Percentiles rank a stretch among this genome's conserved stretches.
Conservation (phyloP, 2,329 filamentous ascomycete species). For the Alternaria atra region DNA sequence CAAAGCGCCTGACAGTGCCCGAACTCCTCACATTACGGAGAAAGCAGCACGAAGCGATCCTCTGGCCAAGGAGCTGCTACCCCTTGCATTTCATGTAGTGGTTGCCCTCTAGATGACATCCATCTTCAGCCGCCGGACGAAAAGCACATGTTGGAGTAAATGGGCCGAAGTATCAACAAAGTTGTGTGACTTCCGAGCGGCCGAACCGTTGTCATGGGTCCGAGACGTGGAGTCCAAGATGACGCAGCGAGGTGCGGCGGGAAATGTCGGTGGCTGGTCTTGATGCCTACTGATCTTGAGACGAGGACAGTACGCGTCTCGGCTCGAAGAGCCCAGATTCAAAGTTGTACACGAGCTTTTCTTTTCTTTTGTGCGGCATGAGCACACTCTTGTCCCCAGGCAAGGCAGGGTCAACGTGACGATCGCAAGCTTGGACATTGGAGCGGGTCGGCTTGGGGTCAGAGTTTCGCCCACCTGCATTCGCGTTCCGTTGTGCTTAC, state of each 20-base stretch:
- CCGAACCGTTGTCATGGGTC: constrained; percentile 22
- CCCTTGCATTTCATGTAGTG: constrained; percentile 10
- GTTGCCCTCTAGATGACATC: constrained; percentile 8
- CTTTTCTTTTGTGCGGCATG: constrained; percentile 2
- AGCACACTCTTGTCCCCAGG: neutral
- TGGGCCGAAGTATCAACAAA: constrained; percentile 22
- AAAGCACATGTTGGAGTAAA: constrained; percentile 18
- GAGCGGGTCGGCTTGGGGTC: neutral
- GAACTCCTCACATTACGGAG: neutral
- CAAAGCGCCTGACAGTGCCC: neutral
- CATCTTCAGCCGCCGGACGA: constrained; percentile 22
- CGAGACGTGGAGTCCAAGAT: constrained; percentile 8
- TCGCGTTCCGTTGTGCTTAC: constrained; percentile 8
- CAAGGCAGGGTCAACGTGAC: constrained; percentile 1
- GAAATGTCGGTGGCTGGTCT: constrained; percentile 17
- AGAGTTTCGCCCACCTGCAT: constrained; percentile 6
- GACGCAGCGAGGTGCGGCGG: constrained; percentile 8
- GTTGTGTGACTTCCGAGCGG: constrained; percentile 25
- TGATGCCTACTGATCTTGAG: constrained; percentile 33
- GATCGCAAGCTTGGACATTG: constrained; percentile 7
- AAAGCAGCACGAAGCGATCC: neutral
- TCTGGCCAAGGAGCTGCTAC: neutral
- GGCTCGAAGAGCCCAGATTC: constrained; percentile 5
- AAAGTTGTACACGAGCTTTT: neutral
- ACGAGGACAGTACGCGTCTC: constrained; percentile 18